Evolutionary conservation across 495 filamentous ascomycete genomes (phyloP).

Genomic region (Aspergillus sparsus): DNA sequence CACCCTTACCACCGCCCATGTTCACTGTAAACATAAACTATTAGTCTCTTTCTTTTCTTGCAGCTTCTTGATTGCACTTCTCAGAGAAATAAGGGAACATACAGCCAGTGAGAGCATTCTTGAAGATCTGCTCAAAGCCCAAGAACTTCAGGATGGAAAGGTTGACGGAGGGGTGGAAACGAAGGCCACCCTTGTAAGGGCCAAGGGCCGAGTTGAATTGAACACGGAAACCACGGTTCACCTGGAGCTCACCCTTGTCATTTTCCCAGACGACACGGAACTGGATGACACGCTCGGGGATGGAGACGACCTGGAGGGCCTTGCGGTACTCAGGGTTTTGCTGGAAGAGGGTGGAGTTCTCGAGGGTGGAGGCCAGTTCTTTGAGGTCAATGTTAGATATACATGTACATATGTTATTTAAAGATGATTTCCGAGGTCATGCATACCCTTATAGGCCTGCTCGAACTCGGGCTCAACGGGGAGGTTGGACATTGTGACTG

Average conservation of each 20-base stretch:
- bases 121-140: constrained; percentile 99
- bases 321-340: constrained; percentile 92
- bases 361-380: constrained; percentile 94
- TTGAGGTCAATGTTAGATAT: constrained; percentile 5
- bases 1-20: constrained; percentile 98
- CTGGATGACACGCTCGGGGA: constrained; percentile 95
- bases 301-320: constrained; percentile 81
- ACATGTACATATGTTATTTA: no score
- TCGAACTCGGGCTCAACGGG: constrained; percentile 94
- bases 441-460: constrained; percentile 94
- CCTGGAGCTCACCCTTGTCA: constrained; percentile 80
- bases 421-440: no score
- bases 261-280: constrained; percentile 98
- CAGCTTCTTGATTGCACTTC: background rate
- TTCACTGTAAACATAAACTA: constrained; percentile 38
- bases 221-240: constrained; percentile 96
- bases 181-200: constrained; percentile 96
- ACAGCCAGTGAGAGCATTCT: constrained; percentile 93
- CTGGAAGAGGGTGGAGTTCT: constrained; percentile 89
- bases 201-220: constrained; percentile 99
- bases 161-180: constrained; percentile 96
- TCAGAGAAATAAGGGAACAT: background rate
- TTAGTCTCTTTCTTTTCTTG: constrained; percentile 2
- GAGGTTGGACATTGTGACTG: constrained; percentile 73
- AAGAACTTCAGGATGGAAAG: constrained; percentile 97